Percentiles rank a stretch among this genome's conserved stretches.
Conservation (phyloP, 2,329 filamentous ascomycete species). For the Emericellopsis atlantica region DNA sequence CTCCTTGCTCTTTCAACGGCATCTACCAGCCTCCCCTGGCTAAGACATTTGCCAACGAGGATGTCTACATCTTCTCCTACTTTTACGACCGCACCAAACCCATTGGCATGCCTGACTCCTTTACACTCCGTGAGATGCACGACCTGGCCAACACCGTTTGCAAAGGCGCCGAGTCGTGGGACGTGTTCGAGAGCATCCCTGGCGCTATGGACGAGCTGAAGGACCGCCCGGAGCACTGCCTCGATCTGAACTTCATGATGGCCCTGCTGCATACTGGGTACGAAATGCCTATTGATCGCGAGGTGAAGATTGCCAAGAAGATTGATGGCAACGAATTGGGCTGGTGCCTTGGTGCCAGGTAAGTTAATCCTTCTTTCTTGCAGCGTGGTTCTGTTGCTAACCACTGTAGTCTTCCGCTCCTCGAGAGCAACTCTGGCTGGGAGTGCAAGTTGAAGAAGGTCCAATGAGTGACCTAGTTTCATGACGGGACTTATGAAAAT, state of each 20-base stretch:
- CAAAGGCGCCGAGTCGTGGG: slow-evolving; percentile 64
- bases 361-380: slow-evolving; percentile 19
- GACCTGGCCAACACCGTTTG: slow-evolving; percentile 80
- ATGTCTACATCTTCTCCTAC: slow-evolving; percentile 94
- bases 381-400: slow-evolving; percentile 19
- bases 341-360: slow-evolving; percentile 96
- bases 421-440: slow-evolving; percentile 78
- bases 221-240: slow-evolving; percentile 77
- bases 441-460: slow-evolving; percentile 74
- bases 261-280: slow-evolving; percentile 89
- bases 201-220: slow-evolving; percentile 69
- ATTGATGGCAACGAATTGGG: slow-evolving; percentile 94
- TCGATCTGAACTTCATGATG: slow-evolving; percentile 95
- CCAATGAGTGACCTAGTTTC: not conserved
- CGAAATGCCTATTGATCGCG: slow-evolving; percentile 91
- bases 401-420: slow-evolving; percentile 58
- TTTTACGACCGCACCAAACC: slow-evolving; percentile 93
- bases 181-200: slow-evolving; percentile 63
- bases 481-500: not conserved
- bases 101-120: slow-evolving; percentile 96
- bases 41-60: slow-evolving; percentile 85
- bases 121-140: slow-evolving; percentile 81
- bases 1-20: slow-evolving; percentile 97
- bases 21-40: slow-evolving; percentile 85
- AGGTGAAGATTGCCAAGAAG: slow-evolving; percentile 98